A percentile compares a stretch with the other conserved stretches of the same genome.
These are phyloP conservation scores for Torulaspora quercuum DNA, from an alignment of 805 yeast species.

Conservation along the genomic window DNA sequence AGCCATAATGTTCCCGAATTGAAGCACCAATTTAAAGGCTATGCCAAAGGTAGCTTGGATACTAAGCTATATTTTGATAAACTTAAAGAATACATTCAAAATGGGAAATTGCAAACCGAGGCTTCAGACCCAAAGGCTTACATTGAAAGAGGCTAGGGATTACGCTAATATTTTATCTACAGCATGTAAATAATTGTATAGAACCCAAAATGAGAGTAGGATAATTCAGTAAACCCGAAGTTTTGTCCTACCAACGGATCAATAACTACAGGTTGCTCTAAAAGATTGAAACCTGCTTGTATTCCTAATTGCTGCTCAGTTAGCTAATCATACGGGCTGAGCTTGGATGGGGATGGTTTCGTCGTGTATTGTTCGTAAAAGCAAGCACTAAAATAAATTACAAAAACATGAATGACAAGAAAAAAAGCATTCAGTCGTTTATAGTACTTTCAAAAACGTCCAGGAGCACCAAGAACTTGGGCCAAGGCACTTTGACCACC, in stretches of 20 bases:
- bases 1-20: constrained; percentile 70
- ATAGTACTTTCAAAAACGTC: constrained; percentile 12
- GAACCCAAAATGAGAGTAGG: too few relatives aligned
- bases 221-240: too few relatives aligned
- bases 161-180: too few relatives aligned
- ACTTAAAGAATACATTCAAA: constrained; percentile 68
- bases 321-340: too few relatives aligned
- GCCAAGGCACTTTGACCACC: constrained; percentile 50
- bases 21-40: constrained; percentile 66
- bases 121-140: constrained; percentile 30
- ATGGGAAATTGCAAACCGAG: constrained; percentile 51
- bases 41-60: constrained; percentile 65
- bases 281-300: too few relatives aligned
- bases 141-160: constrained; percentile 29
- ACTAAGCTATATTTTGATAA: constrained; percentile 69
- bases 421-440: constrained; percentile 1
- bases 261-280: too few relatives aligned
- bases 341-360: too few relatives aligned
- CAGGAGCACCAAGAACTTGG: constrained; percentile 37
- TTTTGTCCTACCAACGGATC: too few relatives aligned
- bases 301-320: too few relatives aligned
- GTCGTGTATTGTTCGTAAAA: neutral
- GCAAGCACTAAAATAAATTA: constrained; percentile 8
- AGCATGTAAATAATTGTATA: constrained; percentile 8
- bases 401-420: constrained; percentile 6